Base-by-base conservation (phyloP, 768 basidiomycete genomes). In the Crassisporium funariophilum region DNA sequence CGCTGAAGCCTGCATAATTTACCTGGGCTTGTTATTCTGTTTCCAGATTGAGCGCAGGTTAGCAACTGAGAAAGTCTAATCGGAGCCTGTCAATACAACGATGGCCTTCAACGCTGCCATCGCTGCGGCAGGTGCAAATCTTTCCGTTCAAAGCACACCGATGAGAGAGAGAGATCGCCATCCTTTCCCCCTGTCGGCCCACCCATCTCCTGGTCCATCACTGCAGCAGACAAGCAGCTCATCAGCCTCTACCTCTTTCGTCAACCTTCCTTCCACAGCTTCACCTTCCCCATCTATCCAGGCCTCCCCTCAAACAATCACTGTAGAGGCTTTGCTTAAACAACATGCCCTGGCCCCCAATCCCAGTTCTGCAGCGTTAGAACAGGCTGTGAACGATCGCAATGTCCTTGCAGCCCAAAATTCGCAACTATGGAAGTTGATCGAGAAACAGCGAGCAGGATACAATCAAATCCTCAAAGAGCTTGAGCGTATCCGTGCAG, bases 391-490 rank as follows among this genome's bases (percentile, higher is more conserved):
- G 20, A 75, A 75, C 12, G 94, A 98, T 59, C 81, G 93, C 54
- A 95, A 95, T 60, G 67, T 72, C 31, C 80, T 94, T 40, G 81
- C 86, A 9, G 68, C 82, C 4, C 93, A 95, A 72, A 95, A 95
- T 63, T 71, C 84, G 12, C 91, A 95, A 69, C 81, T 95, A 16
- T 95, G 94, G 94, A 95, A 94, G 66, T 78, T 95, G 52, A 86
- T 95, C 61, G 91, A 95, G 76, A 95, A 93, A 64, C 91, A 94
- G 65, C 80, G 91, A 45, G 67, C 81, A 16, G 88, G 84, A n/a
- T 89, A 89, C 61, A 82, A 79, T 49, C 83, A 87, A 46, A 80
- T 91, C 45, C 72, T 87, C 63, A 89, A 89, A 68, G 91, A 95
- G 57, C 75, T 91, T 35, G 92, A 95, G 55, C 81, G 93, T 44